phyloP scores from a whole-genome alignment of 2,329 filamentous ascomycete species.

The Colletotrichum liriopes region DNA sequence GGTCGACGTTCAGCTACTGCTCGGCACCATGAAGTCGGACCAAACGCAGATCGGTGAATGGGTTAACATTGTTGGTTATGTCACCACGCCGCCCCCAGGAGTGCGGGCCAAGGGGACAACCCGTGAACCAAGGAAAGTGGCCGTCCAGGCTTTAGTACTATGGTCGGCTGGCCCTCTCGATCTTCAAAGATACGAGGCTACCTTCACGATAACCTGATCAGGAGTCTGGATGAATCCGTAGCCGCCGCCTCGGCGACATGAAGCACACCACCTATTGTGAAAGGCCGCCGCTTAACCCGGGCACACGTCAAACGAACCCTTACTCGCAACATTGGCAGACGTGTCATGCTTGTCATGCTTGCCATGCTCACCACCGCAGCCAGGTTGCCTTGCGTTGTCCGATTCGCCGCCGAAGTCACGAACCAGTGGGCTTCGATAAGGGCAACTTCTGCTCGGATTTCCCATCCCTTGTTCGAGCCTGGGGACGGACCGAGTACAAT shows the following conservation, averaged over 20 bases:
- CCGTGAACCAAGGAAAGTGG: slow-evolving; percentile 48
- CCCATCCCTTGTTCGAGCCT: not conserved
- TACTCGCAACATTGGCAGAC: slow-evolving; percentile 23
- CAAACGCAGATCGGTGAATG: slow-evolving; percentile 83
- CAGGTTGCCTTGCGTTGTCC: not conserved
- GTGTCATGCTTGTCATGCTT: slow-evolving; percentile 16
- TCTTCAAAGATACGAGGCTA: slow-evolving; percentile 60
- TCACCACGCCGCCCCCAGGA: slow-evolving; percentile 57
- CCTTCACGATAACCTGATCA: not conserved
- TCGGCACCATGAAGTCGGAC: slow-evolving; percentile 75
- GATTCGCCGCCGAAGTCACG: slow-evolving; percentile 7
- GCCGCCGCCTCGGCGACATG: not conserved
- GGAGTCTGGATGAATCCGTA: not conserved
- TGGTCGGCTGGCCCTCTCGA: slow-evolving; percentile 84
- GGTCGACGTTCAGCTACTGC: slow-evolving; percentile 81
- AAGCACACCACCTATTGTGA: slow-evolving; percentile 14
- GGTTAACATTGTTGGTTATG: slow-evolving; percentile 91
- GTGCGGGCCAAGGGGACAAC: slow-evolving; percentile 34
- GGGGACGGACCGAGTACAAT: slow-evolving; percentile 19
- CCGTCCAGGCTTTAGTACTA: slow-evolving; percentile 82
- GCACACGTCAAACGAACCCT: not conserved
- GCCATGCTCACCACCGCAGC: slow-evolving; percentile 20
- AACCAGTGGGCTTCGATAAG: slow-evolving; percentile 19
- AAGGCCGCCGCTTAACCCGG: slow-evolving; percentile 20
- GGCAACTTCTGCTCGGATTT: too few species aligned